Conservation (phyloP, 2,329 filamentous ascomycete genomes). For the Fusarium nodosum region DNA sequence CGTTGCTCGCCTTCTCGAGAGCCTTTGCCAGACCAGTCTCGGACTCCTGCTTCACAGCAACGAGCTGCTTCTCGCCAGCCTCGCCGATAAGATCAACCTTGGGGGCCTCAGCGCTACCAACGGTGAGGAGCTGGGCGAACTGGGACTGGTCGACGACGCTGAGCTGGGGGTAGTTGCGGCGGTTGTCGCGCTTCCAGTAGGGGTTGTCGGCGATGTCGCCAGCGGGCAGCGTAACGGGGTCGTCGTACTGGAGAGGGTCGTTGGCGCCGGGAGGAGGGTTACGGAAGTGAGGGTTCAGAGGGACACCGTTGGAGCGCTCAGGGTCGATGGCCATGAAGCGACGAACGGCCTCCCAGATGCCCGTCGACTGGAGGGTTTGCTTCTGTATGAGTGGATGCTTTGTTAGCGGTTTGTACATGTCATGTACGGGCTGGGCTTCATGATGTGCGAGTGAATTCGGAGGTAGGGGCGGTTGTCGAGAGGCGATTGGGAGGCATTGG, state of each 20-base stretch:
- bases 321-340: constrained; percentile 84
- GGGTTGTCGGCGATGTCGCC: constrained; percentile 61
- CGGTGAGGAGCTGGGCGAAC: constrained; percentile 84
- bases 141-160: constrained; percentile 87
- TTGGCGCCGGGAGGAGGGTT: constrained; percentile 74
- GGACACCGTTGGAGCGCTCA: constrained; percentile 90
- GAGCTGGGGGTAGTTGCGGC: constrained; percentile 83
- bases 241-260: constrained; percentile 55
- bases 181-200: constrained; percentile 89
- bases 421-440: constrained; percentile 17
- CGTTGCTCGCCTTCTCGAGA: constrained; percentile 72
- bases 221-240: constrained; percentile 70
- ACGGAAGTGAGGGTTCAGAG: constrained; percentile 92
- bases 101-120: constrained; percentile 85
- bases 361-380: constrained; percentile 92
- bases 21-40: constrained; percentile 79
- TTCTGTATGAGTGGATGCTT: constrained; percentile 71
- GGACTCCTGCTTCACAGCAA: constrained; percentile 81
- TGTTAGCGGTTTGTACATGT: constrained; percentile 31
- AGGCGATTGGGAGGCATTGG: constrained; percentile 43
- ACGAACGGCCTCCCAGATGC: constrained; percentile 89
- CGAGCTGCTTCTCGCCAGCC: constrained; percentile 73
- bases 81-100: constrained; percentile 84
- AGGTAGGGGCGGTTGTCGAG: constrained; percentile 16
- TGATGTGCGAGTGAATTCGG: constrained; percentile 38